A percentile compares a stretch with the other conserved stretches of the same genome.
Conservation (phyloP, 345 rosid genomes). For the Mangifera indica region DNA sequence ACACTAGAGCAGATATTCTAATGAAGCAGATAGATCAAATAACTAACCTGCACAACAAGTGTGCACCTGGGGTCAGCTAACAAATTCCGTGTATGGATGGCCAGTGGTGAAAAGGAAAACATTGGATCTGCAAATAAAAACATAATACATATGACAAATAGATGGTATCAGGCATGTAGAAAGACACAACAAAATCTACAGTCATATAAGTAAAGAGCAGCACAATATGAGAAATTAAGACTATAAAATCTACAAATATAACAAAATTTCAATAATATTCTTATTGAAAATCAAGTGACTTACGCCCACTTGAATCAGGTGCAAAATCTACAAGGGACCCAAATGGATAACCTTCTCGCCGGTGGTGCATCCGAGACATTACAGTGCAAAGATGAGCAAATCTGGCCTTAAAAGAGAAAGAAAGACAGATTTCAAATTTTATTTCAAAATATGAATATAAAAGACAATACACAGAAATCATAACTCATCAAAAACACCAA, state of each 20-base stretch:
- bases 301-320: slow-evolving; percentile 89
- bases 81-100: slow-evolving; percentile 88
- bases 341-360: slow-evolving; percentile 96
- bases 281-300: slow-evolving; percentile 33
- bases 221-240: neutral
- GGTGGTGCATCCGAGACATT: slow-evolving; percentile 97
- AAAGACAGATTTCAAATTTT: slow-evolving; percentile 6
- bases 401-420: slow-evolving; percentile 62
- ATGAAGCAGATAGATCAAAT: slow-evolving; percentile 1
- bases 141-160: neutral
- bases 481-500: neutral
- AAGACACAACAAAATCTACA: neutral
- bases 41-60: slow-evolving; percentile 90
- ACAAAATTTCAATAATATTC: neutral
- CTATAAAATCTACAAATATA: neutral
- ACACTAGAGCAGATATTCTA: slow-evolving; percentile 4
- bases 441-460: neutral
- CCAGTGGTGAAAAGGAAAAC: slow-evolving; percentile 93
- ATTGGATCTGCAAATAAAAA: slow-evolving; percentile 65
- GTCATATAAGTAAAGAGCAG: neutral
- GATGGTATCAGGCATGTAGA: neutral
- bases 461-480: neutral
- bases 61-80: slow-evolving; percentile 91
- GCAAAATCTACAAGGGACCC: slow-evolving; percentile 95
- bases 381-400: slow-evolving; percentile 96